Conservation (phyloP, 306 rosid genomes). For the Oemleria cerasiformis region DNA sequence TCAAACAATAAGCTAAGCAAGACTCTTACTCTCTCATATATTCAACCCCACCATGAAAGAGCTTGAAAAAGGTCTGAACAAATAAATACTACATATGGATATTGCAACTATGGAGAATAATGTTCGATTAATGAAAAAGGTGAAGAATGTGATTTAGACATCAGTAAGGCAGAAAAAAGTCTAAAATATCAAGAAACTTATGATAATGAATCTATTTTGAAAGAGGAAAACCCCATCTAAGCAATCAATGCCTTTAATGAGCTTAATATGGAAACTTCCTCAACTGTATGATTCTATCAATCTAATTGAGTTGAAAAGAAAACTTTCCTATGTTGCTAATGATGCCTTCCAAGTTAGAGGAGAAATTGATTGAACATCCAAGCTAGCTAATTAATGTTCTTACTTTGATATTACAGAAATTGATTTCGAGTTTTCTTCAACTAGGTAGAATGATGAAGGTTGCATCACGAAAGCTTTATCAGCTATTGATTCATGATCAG, state of each 20-base stretch:
- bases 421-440: background rate
- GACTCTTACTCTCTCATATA: background rate
- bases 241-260: background rate
- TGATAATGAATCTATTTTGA: background rate
- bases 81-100: background rate
- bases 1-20: background rate
- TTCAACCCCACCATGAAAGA: background rate
- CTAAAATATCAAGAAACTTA: background rate
- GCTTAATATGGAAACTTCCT: background rate
- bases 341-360: background rate
- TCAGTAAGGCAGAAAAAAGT: background rate
- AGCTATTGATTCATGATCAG: background rate
- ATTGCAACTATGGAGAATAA: background rate
- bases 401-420: background rate
- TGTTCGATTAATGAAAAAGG: background rate
- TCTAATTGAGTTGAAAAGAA: background rate
- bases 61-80: background rate
- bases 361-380: background rate
- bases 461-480: background rate
- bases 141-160: background rate
- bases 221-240: background rate
- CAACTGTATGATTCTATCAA: background rate
- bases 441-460: background rate
- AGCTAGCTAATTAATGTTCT: background rate
- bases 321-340: background rate